Percentiles rank a stretch among this genome's conserved stretches.
These are phyloP conservation scores for Paecilomyces fulvus DNA, from an alignment of 2,329 filamentous ascomycete genomes.

Conservation along the genomic window DNA sequence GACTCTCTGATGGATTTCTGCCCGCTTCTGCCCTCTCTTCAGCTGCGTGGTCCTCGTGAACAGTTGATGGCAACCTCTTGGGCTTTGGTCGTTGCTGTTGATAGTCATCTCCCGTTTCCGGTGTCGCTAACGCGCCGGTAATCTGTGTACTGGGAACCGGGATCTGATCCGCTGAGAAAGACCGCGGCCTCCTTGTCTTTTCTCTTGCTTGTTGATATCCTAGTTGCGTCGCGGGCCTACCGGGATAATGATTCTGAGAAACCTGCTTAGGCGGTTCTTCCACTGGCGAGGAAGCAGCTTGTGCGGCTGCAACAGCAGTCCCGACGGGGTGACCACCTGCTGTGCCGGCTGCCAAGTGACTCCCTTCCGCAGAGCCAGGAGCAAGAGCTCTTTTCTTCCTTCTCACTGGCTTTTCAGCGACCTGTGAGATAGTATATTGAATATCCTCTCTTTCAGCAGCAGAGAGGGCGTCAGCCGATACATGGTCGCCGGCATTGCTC, in stretches of 20 bases:
- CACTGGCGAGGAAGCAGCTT: slow-evolving; percentile 14
- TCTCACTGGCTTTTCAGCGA: slow-evolving; percentile 19
- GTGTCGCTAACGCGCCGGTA: not conserved
- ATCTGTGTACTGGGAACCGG: not conserved
- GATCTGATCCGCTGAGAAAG: not conserved
- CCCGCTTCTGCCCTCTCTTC: slow-evolving; percentile 14
- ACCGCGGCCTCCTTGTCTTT: slow-evolving; percentile 14
- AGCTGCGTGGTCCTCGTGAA: slow-evolving; percentile 34
- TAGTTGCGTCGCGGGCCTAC: not conserved
- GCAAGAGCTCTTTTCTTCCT: slow-evolving; percentile 17
- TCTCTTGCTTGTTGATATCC: slow-evolving; percentile 8
- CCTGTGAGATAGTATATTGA: slow-evolving; percentile 16
- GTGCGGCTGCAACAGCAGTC: slow-evolving; percentile 23
- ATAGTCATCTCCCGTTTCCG: slow-evolving; percentile 6
- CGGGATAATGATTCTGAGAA: slow-evolving; percentile 1
- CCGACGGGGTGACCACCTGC: slow-evolving; percentile 16
- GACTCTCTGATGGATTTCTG: not conserved
- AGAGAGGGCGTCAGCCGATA: slow-evolving; percentile 15
- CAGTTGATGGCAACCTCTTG: slow-evolving; percentile 31
- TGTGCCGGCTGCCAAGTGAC: slow-evolving; percentile 15
- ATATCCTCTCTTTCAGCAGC: slow-evolving; percentile 13
- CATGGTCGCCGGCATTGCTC: slow-evolving; percentile 7
- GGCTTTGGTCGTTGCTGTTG: slow-evolving; percentile 17
- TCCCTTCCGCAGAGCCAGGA: slow-evolving; percentile 18
- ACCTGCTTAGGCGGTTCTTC: not conserved